Percentiles rank a stretch among this genome's conserved stretches.
Evolutionary conservation across 179 eudicot genomes (phyloP).

Genomic region (Camellia oleifera): DNA sequence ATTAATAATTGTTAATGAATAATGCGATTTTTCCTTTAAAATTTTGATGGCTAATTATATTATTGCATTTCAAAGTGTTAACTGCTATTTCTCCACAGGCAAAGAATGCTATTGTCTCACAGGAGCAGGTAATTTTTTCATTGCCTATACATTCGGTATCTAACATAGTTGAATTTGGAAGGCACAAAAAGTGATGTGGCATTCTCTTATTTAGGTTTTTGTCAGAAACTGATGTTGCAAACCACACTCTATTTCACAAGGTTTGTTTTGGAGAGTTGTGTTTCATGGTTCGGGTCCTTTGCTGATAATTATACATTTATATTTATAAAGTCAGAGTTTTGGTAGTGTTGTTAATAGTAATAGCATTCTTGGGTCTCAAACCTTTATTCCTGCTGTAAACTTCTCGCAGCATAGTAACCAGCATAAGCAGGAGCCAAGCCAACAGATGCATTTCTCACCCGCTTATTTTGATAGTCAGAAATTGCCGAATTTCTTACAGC

Average conservation of each 20-base stretch:
- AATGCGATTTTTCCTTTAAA: background rate
- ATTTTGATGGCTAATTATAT: background rate
- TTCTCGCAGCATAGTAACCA: constrained; percentile 34
- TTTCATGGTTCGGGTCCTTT: background rate
- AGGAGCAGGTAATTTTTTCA: constrained; percentile 5
- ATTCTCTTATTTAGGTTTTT: constrained; percentile 38
- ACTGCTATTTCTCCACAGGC: background rate
- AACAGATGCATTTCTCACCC: too few relatives aligned
- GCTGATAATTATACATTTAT: too few relatives aligned
- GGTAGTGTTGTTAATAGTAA: constrained; percentile 14
- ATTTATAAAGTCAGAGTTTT: too few relatives aligned
- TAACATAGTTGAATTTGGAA: background rate
- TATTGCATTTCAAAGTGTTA: background rate
- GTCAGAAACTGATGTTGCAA: constrained; percentile 57
- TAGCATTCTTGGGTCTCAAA: constrained; percentile 26
- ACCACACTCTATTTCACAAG: constrained; percentile 72
- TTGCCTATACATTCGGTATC: background rate
- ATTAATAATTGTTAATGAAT: too few relatives aligned
- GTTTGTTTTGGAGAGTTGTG: constrained; percentile 19
- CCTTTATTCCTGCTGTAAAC: constrained; percentile 28
- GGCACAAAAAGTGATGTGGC: constrained; percentile 12
- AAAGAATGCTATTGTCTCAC: constrained; percentile 1
- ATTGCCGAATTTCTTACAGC: too few relatives aligned
- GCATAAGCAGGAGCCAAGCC: constrained; percentile 30
- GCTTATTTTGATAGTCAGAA: too few relatives aligned